A percentile compares a stretch with the other conserved stretches of the same genome.
Conservation (phyloP, 495 filamentous ascomycete species). For the Hypoxylon perforatum region DNA sequence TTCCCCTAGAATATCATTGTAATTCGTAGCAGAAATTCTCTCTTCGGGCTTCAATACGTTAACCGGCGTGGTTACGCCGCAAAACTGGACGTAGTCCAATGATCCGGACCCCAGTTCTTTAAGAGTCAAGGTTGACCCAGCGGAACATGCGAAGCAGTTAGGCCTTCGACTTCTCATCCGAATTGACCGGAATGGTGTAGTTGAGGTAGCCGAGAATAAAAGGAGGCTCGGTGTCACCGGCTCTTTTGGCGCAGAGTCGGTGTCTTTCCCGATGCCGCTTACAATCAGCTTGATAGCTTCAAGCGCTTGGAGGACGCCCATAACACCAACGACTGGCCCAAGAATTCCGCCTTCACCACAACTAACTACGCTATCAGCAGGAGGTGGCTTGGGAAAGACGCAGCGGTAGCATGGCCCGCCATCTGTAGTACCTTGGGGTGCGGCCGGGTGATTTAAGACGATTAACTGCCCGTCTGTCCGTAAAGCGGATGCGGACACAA, state of each 20-base stretch:
- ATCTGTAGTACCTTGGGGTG: constrained; percentile 50
- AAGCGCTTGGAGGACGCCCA: constrained; percentile 91
- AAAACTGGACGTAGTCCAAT: constrained; percentile 84
- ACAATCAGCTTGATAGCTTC: constrained; percentile 88
- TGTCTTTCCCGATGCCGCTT: constrained; percentile 32
- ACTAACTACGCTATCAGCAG: constrained; percentile 76
- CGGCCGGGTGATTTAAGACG: constrained; percentile 76
- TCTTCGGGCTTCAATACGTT: constrained; percentile 67
- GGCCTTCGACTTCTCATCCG: constrained; percentile 72
- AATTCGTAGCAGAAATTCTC: constrained; percentile 70
- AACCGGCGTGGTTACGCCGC: constrained; percentile 65
- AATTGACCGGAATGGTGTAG: constrained; percentile 76
- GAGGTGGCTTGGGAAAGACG: constrained; percentile 88
- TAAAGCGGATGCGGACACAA: constrained; percentile 89
- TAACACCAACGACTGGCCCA: constrained; percentile 90
- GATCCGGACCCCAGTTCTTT: constrained; percentile 70
- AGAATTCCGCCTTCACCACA: constrained; percentile 94
- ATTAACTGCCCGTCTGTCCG: constrained; percentile 90
- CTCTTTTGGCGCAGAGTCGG: constrained; percentile 25
- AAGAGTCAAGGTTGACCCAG: constrained; percentile 67
- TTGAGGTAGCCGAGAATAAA: constrained; percentile 77
- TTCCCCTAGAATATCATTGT: constrained; percentile 47
- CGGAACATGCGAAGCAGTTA: constrained; percentile 81
- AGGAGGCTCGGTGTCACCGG: constrained; percentile 63
- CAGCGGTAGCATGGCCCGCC: constrained; percentile 91